Conservation (phyloP, 768 basidiomycete genomes). For the Pleurotus sapidus region DNA sequence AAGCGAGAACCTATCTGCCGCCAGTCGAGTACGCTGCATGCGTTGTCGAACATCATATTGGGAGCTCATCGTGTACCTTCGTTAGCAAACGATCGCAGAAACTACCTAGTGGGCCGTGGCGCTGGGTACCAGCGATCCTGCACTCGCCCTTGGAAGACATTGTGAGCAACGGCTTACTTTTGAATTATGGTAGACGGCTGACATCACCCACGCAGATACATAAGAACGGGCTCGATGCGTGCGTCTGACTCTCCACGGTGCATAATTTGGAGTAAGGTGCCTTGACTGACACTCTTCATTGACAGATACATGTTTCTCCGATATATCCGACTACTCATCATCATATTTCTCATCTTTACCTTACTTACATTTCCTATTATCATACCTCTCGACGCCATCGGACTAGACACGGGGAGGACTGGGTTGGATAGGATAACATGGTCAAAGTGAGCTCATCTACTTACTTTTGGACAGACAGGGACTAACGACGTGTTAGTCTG, state of each 20-base stretch:
- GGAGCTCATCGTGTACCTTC: background rate
- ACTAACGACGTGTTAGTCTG: constrained; percentile 25
- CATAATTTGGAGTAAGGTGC: constrained; percentile 12
- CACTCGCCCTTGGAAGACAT: constrained; percentile 40
- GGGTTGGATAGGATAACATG: constrained; percentile 47
- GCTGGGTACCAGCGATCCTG: constrained; percentile 49
- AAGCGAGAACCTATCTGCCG: constrained; percentile 60
- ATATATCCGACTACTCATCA: constrained; percentile 60
- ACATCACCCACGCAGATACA: constrained; percentile 33
- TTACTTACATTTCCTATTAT: constrained; percentile 61
- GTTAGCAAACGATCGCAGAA: constrained; percentile 41
- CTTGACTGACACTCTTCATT: background rate
- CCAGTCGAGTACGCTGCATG: constrained; percentile 43
- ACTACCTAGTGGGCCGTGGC: constrained; percentile 42
- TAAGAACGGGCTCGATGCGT: constrained; percentile 69
- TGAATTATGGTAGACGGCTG: background rate
- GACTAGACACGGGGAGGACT: constrained; percentile 27
- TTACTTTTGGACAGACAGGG: too few relatives aligned
- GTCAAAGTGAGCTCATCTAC: constrained; percentile 39
- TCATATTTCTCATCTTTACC: constrained; percentile 53
- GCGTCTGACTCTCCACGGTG: constrained; percentile 23
- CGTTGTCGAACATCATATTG: background rate
- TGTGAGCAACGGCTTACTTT: constrained; percentile 24
- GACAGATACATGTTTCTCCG: constrained; percentile 54
- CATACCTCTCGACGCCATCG: constrained; percentile 51